Evolutionary conservation across 106 monocot genomes (phyloP).

Genomic region (Dendrobium catenatum): DNA sequence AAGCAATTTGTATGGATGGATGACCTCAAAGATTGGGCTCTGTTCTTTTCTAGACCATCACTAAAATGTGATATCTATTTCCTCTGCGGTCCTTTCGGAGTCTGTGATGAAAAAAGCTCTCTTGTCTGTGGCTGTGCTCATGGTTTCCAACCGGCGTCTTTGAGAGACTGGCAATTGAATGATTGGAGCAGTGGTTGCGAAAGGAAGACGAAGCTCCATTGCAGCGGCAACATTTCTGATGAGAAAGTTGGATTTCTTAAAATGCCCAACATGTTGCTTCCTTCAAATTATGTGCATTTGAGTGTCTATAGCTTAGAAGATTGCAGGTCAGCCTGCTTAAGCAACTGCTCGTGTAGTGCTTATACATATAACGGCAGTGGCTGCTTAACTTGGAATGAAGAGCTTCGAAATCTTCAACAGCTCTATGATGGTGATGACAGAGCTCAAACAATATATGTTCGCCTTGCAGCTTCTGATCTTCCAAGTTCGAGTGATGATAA

Average conservation of each 20-base stretch:
- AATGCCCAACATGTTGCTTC: conserved; percentile 3
- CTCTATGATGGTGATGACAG: neutral
- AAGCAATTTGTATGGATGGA: conserved; percentile 24
- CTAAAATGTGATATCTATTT: conserved; percentile 33
- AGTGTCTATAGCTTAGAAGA: conserved; percentile 1
- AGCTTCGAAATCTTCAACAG: neutral
- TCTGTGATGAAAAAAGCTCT: conserved; percentile 16
- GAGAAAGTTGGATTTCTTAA: neutral
- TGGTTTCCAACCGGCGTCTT: conserved; percentile 27
- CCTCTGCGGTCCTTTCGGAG: conserved; percentile 45
- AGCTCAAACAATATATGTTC: conserved; percentile 24
- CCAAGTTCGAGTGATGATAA: conserved; percentile 9
- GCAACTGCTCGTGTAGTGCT: conserved; percentile 10
- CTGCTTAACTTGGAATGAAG: conserved; percentile 7
- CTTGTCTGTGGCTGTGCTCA: conserved; percentile 35
- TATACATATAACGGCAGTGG: conserved; percentile 7
- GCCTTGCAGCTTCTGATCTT: conserved; percentile 29
- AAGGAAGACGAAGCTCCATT: conserved; percentile 18
- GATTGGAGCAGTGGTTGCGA: conserved; percentile 36
- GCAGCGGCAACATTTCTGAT: neutral
- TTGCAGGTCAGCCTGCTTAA: conserved; percentile 5
- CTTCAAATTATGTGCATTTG: neutral
- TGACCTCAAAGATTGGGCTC: conserved; percentile 9
- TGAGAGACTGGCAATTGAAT: conserved; percentile 23
- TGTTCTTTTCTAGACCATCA: conserved; percentile 16